Evolutionary conservation across 106 monocot genomes (phyloP), one percentile per base, ranked within the genome.

Genomic region (Gastrodia elata): DNA sequence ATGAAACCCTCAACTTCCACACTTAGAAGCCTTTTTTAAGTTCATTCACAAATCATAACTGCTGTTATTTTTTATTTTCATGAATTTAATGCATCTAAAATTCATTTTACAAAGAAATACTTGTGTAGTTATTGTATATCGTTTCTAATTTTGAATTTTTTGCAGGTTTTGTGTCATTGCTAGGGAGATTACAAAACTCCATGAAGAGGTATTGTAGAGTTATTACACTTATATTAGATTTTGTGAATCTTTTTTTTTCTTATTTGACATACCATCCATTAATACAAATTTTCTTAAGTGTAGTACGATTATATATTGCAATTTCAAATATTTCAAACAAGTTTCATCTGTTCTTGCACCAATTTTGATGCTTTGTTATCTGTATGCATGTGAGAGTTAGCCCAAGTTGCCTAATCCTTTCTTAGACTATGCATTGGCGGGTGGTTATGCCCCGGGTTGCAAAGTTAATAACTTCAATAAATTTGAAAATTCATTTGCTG

Each of bases 101-200:
- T 48, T 48, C 14, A 48, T 28, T 59, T 35, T 11, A 65, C 36
- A 65, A 20, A 65, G 35, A 15, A 65, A 65, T 27, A 26, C 65
- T 36, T 35, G 34, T 36, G 15, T 35, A 65, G 65, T 35, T 33
- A 33, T 20, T 65, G 34, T 15, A 5, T 24, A 39, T 68, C 1
- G 20, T 38, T 68, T 39, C 24, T 25, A 5, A 39, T 71, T 58
- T 73, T 75, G 42, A 39, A 33, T 72, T 52, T 68, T 59, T 76
- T 73, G 26, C 83, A 96, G 95, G 82, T 75, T 44, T 44, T 96
- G 95, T 83, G 95, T 92, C 72, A 82, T 96, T 80, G 95, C 95
- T 71, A 75, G 92, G 39, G 95, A 96, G 68, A 85, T 96, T 73
- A 96, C 95, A 33, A 96, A 96, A 81, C 27, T 96, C 68, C 89